Evolutionary conservation across 306 rosid genomes (phyloP).

Genomic region (Acacia crassicarpa): DNA sequence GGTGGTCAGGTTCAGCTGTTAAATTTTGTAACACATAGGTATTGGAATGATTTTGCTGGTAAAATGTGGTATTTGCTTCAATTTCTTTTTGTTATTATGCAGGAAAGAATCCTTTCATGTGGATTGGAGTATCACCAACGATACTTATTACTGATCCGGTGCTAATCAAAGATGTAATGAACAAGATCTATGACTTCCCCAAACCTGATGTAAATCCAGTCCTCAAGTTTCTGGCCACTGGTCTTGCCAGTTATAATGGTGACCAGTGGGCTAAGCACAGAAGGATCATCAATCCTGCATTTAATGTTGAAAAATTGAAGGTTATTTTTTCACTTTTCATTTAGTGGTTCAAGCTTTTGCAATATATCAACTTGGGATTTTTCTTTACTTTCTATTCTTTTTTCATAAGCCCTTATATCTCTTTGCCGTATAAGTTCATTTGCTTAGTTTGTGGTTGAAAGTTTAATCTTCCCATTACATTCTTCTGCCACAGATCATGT

Average conservation of each 20-base stretch:
- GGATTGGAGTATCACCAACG: conserved; percentile 55
- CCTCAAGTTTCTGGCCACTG: conserved; percentile 24
- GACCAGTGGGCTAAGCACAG: conserved; percentile 64
- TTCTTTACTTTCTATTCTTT: neutral
- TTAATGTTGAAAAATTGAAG: conserved; percentile 58
- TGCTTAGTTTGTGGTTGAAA: neutral
- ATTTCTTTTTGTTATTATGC: conserved; percentile 7
- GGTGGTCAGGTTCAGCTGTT: no score
- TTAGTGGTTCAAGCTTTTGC: neutral
- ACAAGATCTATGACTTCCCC: conserved; percentile 31
- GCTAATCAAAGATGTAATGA: conserved; percentile 44
- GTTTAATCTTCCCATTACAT: neutral
- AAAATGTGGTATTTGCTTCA: neutral
- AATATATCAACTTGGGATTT: neutral
- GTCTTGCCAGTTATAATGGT: conserved; percentile 38
- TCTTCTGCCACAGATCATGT: conserved; percentile 33
- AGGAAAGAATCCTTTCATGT: conserved; percentile 48
- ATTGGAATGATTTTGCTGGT: no score
- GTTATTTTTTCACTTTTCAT: conserved; percentile 24
- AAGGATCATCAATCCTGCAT: conserved; percentile 55
- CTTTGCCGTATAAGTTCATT: neutral
- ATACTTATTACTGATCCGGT: conserved; percentile 53
- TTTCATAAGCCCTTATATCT: neutral
- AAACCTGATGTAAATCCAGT: conserved; percentile 33
- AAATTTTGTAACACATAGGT: no score